Conservation (phyloP, 129 eudicot genomes). For the Gnaphalium uliginosum region DNA sequence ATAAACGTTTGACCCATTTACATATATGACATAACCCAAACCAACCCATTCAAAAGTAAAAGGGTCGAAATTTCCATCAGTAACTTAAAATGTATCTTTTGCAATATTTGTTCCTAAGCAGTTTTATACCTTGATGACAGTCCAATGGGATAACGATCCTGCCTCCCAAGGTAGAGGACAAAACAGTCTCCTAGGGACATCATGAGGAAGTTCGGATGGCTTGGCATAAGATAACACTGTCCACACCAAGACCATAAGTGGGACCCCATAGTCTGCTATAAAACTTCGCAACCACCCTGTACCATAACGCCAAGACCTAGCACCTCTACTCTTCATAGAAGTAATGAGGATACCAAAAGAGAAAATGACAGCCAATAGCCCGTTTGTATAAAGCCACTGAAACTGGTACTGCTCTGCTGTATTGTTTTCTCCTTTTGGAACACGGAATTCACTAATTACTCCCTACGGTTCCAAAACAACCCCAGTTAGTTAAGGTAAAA, state of each 20-base stretch:
- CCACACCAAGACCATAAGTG: slow-evolving; percentile 81
- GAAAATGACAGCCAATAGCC: slow-evolving; percentile 66
- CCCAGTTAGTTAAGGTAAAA: slow-evolving; percentile 15
- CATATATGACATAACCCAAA: neutral
- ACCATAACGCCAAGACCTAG: slow-evolving; percentile 88
- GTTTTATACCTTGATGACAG: slow-evolving; percentile 53
- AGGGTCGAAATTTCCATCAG: neutral
- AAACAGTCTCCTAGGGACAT: slow-evolving; percentile 76
- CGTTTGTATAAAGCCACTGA: slow-evolving; percentile 74
- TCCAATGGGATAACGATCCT: slow-evolving; percentile 76
- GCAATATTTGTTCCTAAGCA: neutral
- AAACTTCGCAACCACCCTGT: slow-evolving; percentile 76
- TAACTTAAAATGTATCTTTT: neutral
- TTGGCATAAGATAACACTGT: slow-evolving; percentile 70
- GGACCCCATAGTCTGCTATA: slow-evolving; percentile 92
- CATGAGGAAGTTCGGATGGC: slow-evolving; percentile 59
- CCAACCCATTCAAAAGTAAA: neutral
- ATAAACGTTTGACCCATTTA: neutral
- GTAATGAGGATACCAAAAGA: slow-evolving; percentile 68
- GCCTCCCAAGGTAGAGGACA: slow-evolving; percentile 92
- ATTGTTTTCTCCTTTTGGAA: slow-evolving; percentile 51
- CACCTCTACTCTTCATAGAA: slow-evolving; percentile 61
- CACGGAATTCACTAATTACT: slow-evolving; percentile 66
- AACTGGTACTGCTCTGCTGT: slow-evolving; percentile 44
- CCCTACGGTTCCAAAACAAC: slow-evolving; percentile 47